Evolutionary conservation across 2,329 filamentous ascomycete species (phyloP).

Genomic region (Fusarium sambucinum): DNA sequence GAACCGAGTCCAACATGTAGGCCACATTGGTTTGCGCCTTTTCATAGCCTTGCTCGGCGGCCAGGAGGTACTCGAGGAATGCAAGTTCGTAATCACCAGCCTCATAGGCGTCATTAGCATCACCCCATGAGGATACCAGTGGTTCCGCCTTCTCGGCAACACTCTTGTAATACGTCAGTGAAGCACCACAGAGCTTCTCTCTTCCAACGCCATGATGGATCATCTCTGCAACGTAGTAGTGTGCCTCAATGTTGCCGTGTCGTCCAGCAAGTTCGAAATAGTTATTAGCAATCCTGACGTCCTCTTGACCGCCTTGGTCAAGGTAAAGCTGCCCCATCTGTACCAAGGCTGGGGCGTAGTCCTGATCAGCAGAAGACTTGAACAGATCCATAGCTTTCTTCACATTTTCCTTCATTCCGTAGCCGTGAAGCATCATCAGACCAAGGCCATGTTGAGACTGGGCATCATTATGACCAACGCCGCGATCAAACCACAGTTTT

Average conservation of each 20-base stretch:
- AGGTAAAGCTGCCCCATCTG: conserved; percentile 86
- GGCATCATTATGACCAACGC: conserved; percentile 79
- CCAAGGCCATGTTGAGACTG: conserved; percentile 88
- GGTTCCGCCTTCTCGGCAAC: conserved; percentile 80
- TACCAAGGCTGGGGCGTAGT: conserved; percentile 83
- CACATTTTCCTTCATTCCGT: conserved; percentile 77
- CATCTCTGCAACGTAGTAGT: conserved; percentile 93
- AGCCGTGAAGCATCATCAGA: conserved; percentile 83
- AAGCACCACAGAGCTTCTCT: conserved; percentile 81
- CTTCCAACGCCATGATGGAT: conserved; percentile 82
- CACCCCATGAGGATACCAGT: conserved; percentile 80
- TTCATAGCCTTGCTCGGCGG: conserved; percentile 93
- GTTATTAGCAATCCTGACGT: conserved; percentile 80
- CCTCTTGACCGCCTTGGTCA: conserved; percentile 78
- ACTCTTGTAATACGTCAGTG: conserved; percentile 84
- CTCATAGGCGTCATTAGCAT: conserved; percentile 86
- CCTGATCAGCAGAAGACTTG: conserved; percentile 82
- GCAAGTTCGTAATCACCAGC: conserved; percentile 83
- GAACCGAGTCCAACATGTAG: conserved; percentile 82
- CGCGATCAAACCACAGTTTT: conserved; percentile 84
- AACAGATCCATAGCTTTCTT: conserved; percentile 80
- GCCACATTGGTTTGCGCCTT: conserved; percentile 90
- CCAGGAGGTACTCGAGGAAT: conserved; percentile 84
- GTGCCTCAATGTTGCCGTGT: conserved; percentile 87
- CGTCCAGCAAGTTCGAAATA: conserved; percentile 90